phyloP scores from a whole-genome alignment of 163 green algal genomes.

The Trebouxiophyceae sp. region DNA sequence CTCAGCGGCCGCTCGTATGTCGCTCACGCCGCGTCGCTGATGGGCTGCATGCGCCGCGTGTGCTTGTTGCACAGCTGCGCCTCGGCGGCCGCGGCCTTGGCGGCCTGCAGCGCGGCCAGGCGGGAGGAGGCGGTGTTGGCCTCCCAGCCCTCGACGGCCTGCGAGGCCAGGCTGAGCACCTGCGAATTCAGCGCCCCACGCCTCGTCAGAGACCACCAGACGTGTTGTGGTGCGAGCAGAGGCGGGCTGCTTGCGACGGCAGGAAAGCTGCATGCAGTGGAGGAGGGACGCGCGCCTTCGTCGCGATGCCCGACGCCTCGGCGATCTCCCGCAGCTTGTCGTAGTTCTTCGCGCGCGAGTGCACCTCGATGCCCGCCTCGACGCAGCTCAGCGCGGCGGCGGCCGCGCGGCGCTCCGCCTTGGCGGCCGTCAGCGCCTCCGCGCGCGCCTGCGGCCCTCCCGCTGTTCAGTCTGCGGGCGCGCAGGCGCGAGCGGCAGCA shows the following conservation, averaged over 20 bases:
- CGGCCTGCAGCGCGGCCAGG: neutral
- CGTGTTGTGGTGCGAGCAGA: too few relatives aligned
- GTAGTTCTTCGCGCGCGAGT: slow-evolving; percentile 8
- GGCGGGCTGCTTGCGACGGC: too few relatives aligned
- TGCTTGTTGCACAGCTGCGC: neutral
- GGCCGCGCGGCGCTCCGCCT: neutral
- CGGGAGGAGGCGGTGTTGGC: slow-evolving; percentile 6
- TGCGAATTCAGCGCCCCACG: too few relatives aligned
- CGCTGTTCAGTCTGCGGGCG: too few relatives aligned
- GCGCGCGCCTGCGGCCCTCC: neutral
- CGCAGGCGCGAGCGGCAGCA: too few relatives aligned
- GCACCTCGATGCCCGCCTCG: slow-evolving; percentile 9
- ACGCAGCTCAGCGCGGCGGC: slow-evolving; percentile 2
- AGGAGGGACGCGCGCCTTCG: slow-evolving; percentile 4
- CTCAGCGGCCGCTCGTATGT: too few relatives aligned
- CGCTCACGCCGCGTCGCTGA: too few relatives aligned
- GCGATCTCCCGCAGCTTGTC: slow-evolving; percentile 12
- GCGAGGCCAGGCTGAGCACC: slow-evolving; percentile 5
- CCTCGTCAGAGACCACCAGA: too few relatives aligned
- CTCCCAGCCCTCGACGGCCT: slow-evolving; percentile 12
- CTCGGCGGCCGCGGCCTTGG: neutral
- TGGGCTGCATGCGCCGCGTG: neutral
- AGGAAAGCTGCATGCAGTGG: too few relatives aligned
- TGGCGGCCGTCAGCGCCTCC: neutral
- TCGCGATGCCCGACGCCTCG: slow-evolving; percentile 7